A percentile compares a stretch with the other conserved stretches of the same genome.
phyloP scores from a whole-genome alignment of 306 rosid genomes.

The Ziziphus jujuba region DNA sequence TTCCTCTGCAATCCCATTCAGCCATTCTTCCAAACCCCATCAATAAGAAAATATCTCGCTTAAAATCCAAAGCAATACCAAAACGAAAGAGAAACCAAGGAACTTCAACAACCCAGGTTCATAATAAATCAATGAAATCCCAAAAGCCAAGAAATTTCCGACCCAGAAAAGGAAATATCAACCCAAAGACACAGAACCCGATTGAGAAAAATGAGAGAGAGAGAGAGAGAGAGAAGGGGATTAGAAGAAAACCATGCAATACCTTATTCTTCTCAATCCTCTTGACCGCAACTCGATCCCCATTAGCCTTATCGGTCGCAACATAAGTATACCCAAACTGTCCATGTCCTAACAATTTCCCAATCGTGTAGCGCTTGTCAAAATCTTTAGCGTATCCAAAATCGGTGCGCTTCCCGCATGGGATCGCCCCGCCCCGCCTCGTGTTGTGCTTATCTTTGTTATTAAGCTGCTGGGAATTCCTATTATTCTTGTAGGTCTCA shows the following conservation, averaged over 20 bases:
- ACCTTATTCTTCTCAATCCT: conserved; percentile 92
- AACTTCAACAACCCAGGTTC: background rate
- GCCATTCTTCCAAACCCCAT: conserved; percentile 15
- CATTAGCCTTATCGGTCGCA: conserved; percentile 68
- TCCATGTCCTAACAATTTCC: conserved; percentile 92
- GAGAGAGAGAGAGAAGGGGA: no score
- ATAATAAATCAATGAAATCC: background rate
- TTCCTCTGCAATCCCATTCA: conserved; percentile 22
- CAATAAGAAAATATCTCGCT: conserved; percentile 19
- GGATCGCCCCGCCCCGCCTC: conserved; percentile 44
- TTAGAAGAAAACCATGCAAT: conserved; percentile 10
- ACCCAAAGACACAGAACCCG: background rate
- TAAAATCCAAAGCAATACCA: background rate
- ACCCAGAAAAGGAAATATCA: conserved; percentile 2
- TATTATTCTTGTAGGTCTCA: conserved; percentile 30
- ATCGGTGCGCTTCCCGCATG: conserved; percentile 95
- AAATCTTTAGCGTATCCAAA: conserved; percentile 86
- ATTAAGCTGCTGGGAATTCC: conserved; percentile 20
- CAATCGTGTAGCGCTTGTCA: conserved; percentile 58
- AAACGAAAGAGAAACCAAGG: background rate
- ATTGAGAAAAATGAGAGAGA: conserved; percentile 11
- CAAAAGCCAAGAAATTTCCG: conserved; percentile 3
- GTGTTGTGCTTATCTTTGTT: conserved; percentile 32
- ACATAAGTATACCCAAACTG: conserved; percentile 97
- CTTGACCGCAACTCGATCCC: conserved; percentile 97